Evolutionary conservation across 495 filamentous ascomycete genomes (phyloP).

Genomic region (Tuber melanosporum): DNA sequence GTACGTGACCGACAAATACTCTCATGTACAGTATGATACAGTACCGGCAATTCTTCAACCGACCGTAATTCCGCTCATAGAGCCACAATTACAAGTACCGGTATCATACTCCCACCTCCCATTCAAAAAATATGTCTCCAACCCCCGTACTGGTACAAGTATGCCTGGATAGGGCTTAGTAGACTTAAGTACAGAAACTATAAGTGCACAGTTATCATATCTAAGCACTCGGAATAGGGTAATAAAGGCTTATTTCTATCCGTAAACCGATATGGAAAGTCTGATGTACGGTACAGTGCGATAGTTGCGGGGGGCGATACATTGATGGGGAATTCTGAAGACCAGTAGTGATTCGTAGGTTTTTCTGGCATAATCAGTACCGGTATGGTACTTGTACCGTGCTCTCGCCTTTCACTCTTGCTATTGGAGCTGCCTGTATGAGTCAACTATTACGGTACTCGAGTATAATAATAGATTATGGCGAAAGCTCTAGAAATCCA

Average conservation of each 20-base stretch:
- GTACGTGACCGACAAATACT: too few relatives aligned
- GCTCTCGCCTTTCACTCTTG: neutral
- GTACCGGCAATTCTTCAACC: neutral
- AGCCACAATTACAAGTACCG: too few relatives aligned
- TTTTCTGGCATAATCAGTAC: neutral
- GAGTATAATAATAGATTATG: too few relatives aligned
- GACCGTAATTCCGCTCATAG: too few relatives aligned
- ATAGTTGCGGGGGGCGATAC: neutral
- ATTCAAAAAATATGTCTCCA: too few relatives aligned
- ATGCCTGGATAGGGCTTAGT: neutral
- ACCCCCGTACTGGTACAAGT: too few relatives aligned
- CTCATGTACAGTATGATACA: too few relatives aligned
- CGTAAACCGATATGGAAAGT: neutral
- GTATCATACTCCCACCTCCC: too few relatives aligned
- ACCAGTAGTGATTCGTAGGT: neutral
- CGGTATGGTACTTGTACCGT: neutral
- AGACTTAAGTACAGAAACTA: neutral
- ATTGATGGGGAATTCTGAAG: neutral
- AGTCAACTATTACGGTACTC: neutral
- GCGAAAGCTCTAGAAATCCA: neutral
- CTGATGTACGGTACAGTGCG: neutral
- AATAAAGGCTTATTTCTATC: neutral
- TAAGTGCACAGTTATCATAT: neutral
- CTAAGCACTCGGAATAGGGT: neutral
- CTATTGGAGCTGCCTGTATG: neutral